Percentiles rank a stretch among this genome's conserved stretches.
Evolutionary conservation across 768 basidiomycete genomes (phyloP).

Genomic region (Termitomyces sp.): DNA sequence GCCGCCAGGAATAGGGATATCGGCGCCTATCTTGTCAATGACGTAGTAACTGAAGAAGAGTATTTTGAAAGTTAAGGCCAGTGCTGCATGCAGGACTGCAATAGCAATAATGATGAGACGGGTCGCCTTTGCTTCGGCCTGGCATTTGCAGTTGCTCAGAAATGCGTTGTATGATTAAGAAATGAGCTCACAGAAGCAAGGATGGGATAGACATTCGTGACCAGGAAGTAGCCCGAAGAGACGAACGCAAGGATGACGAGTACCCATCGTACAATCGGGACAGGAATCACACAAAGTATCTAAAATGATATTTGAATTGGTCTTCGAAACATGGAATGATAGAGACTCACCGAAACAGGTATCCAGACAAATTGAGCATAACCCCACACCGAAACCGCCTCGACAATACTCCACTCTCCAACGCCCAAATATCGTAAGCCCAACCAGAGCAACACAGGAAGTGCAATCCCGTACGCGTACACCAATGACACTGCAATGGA

Average conservation of each 20-base stretch:
- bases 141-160: not conserved
- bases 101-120: conserved; percentile 80
- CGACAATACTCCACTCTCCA: conserved; percentile 85
- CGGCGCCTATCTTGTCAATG: conserved; percentile 37
- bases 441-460: conserved; percentile 84
- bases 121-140: conserved; percentile 87
- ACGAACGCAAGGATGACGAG: conserved; percentile 70
- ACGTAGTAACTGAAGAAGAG: conserved; percentile 58
- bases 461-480: conserved; percentile 81
- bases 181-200: conserved; percentile 59
- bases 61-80: conserved; percentile 86
- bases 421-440: conserved; percentile 83
- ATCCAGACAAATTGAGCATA: conserved; percentile 88
- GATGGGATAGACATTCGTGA: conserved; percentile 84
- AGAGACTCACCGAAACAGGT: conserved; percentile 66
- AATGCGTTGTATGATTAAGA: not conserved
- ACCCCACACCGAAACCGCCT: conserved; percentile 79
- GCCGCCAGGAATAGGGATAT: conserved; percentile 38
- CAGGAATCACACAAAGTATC: conserved; percentile 85
- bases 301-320: conserved; percentile 20
- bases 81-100: conserved; percentile 67
- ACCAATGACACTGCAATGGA: conserved; percentile 80
- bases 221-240: conserved; percentile 86
- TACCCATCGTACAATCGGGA: conserved; percentile 79
- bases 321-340: not conserved